Percentiles rank a stretch among this genome's conserved stretches.
Conservation (phyloP, 208 protist genomes). For the Trypanosoma theileri region DNA sequence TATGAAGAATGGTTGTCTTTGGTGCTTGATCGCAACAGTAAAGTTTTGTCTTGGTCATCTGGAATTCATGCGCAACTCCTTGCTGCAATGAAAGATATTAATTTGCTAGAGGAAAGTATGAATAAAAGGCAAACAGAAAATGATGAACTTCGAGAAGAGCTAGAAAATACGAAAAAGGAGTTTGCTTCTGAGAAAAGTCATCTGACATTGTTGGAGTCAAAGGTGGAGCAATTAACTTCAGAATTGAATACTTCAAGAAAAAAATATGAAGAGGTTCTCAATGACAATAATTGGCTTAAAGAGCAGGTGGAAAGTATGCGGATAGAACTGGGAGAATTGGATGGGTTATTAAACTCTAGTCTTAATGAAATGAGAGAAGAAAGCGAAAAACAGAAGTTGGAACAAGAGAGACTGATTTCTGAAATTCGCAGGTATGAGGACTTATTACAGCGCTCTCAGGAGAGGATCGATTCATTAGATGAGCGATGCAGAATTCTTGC, state of each 20-base stretch:
- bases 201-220: constrained; percentile 9
- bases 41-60: neutral
- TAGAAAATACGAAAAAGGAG: constrained; percentile 8
- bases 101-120: neutral
- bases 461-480: constrained; percentile 15
- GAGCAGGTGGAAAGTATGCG: constrained; percentile 70
- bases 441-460: constrained; percentile 22
- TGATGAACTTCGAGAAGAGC: neutral
- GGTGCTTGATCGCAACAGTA: neutral
- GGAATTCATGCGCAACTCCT: neutral
- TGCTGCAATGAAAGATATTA: neutral
- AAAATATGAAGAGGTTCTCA: constrained; percentile 11
- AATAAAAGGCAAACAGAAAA: constrained; percentile 13
- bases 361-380: constrained; percentile 81
- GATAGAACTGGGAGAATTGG: constrained; percentile 65
- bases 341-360: constrained; percentile 65
- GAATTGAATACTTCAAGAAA: constrained; percentile 12
- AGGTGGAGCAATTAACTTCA: neutral
- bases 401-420: constrained; percentile 39
- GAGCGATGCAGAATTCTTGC: constrained; percentile 16
- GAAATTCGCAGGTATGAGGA: constrained; percentile 24
- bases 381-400: constrained; percentile 49
- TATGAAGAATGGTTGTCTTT: constrained; percentile 4
- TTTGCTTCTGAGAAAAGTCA: constrained; percentile 6
- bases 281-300: constrained; percentile 69